Base-by-base conservation (phyloP, 2,329 filamentous ascomycete genomes). In the Fusarium subglutinans region DNA sequence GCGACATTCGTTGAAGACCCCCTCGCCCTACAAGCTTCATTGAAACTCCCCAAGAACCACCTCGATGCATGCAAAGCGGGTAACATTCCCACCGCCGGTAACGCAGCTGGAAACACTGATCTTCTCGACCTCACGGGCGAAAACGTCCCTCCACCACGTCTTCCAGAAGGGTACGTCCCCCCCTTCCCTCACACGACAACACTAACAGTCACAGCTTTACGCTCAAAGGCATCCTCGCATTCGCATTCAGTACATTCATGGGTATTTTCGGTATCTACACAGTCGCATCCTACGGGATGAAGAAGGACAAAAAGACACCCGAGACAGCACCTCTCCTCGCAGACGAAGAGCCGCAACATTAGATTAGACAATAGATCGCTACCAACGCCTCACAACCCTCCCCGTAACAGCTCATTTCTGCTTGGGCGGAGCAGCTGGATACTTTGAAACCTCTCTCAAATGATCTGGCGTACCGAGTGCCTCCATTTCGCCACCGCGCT, bases 71-170 rank as follows among this genome's bases (percentile, higher is more conserved):
- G 93, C 79, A 82, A 83, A 10, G 87, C 85, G 1, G 84, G 80
- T 0, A 82, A 84, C 12, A 81, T 90, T 0, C 86, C 89, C 2
- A 87, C 83, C 0, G 77, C 78, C 7, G 94, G 94, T 8, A 96
- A 96, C 76, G 94, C 94, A 0, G 94, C 93, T 0, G 94, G 87
- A 1, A 94, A 95, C 77, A 91, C 89, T 0, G 82, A 96, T 74
- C 83, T 90, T 14, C 82, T 93, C 0, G 89, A 96, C 71, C 83
- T 94, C 4, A 82, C 80, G 0, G 92, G 91, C 15, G 84, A 92
- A 80, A 91, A 91, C 63, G 82, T 79, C 41, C 85, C 87, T 5
- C 87, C 90, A 0, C 81, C 81, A 0, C 86, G 83, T 48, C 79
- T 96, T 22, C 93, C 93, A 0, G 86, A 84, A 2, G 93, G 93